Evolutionary conservation across 192 early-diverging fungal species (phyloP), one percentile per base, ranked within the genome.

Genomic region (Neocallimastix lanati): DNA sequence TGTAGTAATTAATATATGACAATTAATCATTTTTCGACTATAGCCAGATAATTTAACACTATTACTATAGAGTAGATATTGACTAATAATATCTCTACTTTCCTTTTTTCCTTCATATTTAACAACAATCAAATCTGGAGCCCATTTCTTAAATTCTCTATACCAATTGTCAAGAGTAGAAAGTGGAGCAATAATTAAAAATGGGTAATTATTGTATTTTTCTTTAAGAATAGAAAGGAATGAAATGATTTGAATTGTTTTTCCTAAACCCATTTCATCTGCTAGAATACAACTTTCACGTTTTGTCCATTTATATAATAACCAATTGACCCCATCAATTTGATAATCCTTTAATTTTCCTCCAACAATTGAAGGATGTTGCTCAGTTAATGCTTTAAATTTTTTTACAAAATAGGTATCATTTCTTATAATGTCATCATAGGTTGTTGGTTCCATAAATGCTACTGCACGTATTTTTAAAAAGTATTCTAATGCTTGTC

Each of bases 201-300:
- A 93, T 3, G 93, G 93, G 50, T 85, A 89, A 2, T 84, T 80
- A 5, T 83, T 38, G 28, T 88, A 84, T 28, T 88, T 81, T 13
- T 84, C 83, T 77, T 81, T 86, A 9, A 94, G 76, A 0, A 81
- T 81, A 5, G 81, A 81, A 4, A 93, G 78, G 76, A 93, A 89
- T 0, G 88, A 79, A 16, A 94, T 88, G 38, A 92, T 88, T 80
- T 94, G 93, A 28, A 93, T 87, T 13, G 93, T 94, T 82, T 94
- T 94, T 38, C 91, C 92, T 37, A 93, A 78, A 12, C 93, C 93
- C 92, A 93, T 93, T 78, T 93, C 92, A 83, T 93, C 92, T 21
- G 93, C 92, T 29, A 93, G 80, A 80, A 93, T 90, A 78, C 88
- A 91, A 28, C 89, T 85, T 35, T 84, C 83, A 13, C 84, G 38